Percentiles rank a stretch among this genome's conserved stretches.
phyloP scores from a whole-genome alignment of 345 rosid species.

The Citrus medica region DNA sequence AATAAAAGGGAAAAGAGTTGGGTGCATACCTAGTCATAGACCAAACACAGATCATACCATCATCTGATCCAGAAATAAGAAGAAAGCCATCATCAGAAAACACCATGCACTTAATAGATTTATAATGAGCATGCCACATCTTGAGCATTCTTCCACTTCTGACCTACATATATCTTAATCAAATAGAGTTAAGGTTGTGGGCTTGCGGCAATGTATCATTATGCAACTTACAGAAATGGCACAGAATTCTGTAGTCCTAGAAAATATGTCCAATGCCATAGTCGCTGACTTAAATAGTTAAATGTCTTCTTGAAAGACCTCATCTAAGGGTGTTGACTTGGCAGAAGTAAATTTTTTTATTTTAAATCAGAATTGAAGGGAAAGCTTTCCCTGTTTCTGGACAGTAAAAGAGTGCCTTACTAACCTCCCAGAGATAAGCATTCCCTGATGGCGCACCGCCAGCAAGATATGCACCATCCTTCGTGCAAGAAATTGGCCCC shows the following conservation, averaged over 20 bases:
- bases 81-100: constrained; percentile 43
- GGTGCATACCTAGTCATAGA: constrained; percentile 42
- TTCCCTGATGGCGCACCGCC: constrained; percentile 51
- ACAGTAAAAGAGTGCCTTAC: neutral
- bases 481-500: constrained; percentile 43
- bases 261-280: neutral
- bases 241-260: neutral
- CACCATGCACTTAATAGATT: constrained; percentile 39
- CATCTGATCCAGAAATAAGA: constrained; percentile 49
- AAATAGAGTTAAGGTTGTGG: neutral
- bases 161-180: constrained; percentile 29
- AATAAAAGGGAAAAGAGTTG: neutral
- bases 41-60: constrained; percentile 45
- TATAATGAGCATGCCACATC: constrained; percentile 45
- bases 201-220: too few relatives aligned
- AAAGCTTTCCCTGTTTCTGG: neutral
- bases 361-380: neutral
- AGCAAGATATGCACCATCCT: constrained; percentile 45
- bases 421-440: constrained; percentile 55
- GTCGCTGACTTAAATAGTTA: neutral
- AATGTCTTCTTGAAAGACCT: neutral
- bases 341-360: neutral
- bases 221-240: neutral
- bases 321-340: neutral
- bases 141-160: constrained; percentile 40